phyloP scores from a whole-genome alignment of 2,329 filamentous ascomycete species.

The Alternaria consortialis region DNA sequence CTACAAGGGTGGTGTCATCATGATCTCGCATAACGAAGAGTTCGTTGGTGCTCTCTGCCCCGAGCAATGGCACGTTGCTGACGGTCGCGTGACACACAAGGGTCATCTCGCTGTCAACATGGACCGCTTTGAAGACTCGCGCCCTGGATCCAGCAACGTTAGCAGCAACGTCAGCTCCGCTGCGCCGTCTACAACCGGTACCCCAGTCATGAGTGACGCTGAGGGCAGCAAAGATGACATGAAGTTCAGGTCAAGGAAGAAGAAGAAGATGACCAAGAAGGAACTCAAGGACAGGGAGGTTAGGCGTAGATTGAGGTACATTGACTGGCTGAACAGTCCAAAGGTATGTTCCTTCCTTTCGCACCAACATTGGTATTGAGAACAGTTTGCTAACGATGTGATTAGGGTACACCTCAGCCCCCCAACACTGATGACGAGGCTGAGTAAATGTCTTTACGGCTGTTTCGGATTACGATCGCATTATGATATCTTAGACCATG shows the following conservation, averaged over 20 bases:
- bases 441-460: constrained; percentile 32
- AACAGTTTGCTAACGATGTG: constrained; percentile 29
- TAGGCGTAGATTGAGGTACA: constrained; percentile 83
- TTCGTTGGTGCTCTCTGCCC: constrained; percentile 95
- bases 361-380: not conserved
- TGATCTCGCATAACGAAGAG: constrained; percentile 99
- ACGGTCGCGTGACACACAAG: constrained; percentile 86
- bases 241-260: constrained; percentile 91
- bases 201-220: constrained; percentile 79
- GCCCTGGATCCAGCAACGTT: constrained; percentile 68
- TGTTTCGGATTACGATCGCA: constrained; percentile 17
- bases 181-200: constrained; percentile 58
- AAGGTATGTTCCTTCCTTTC: constrained; percentile 43
- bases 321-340: constrained; percentile 79
- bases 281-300: constrained; percentile 94
- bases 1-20: constrained; percentile 97
- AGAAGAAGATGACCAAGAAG: constrained; percentile 99
- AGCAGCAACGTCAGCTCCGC: constrained; percentile 54
- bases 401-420: constrained; percentile 51
- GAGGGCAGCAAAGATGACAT: constrained; percentile 80
- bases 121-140: constrained; percentile 87
- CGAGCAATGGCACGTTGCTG: constrained; percentile 94
- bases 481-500: constrained; percentile 22
- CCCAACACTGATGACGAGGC: constrained; percentile 54
- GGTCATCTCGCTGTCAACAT: constrained; percentile 76